Conservation (phyloP, 164 flowering plant species). For the Stephania japonica region DNA sequence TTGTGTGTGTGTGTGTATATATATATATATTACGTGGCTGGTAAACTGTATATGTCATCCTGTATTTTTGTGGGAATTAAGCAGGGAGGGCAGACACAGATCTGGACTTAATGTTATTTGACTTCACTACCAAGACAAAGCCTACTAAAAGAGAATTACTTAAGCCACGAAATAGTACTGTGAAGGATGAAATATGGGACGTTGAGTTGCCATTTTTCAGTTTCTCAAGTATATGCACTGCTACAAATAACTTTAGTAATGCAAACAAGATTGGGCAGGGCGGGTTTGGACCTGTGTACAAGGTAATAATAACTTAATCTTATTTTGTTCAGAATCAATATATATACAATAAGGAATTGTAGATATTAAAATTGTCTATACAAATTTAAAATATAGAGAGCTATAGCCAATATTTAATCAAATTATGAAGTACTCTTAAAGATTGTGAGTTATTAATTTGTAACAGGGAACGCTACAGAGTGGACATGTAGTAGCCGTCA, state of each 20-base stretch:
- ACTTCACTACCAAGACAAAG: background rate
- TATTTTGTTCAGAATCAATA: no score
- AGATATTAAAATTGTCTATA: background rate
- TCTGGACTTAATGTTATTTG: background rate
- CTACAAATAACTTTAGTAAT: background rate
- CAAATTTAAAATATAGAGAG: background rate
- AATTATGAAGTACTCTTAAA: background rate
- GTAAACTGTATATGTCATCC: no score
- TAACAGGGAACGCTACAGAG: background rate
- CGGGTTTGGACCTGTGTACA: background rate
- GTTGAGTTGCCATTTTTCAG: slow-evolving; percentile 11
- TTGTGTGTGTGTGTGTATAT: no score
- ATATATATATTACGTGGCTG: no score
- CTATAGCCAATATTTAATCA: background rate
- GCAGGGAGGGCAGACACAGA: no score
- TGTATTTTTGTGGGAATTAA: background rate
- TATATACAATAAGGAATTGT: no score
- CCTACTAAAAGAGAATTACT: background rate
- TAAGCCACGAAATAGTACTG: background rate
- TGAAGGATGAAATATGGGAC: background rate
- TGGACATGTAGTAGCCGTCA: background rate
- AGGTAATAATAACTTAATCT: background rate
- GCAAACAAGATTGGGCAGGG: background rate
- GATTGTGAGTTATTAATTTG: background rate
- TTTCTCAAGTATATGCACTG: background rate